Evolutionary conservation across 2,329 filamentous ascomycete species (phyloP), one percentile per base, ranked within the genome.

Genomic region (Trichoderma brevicompactum): DNA sequence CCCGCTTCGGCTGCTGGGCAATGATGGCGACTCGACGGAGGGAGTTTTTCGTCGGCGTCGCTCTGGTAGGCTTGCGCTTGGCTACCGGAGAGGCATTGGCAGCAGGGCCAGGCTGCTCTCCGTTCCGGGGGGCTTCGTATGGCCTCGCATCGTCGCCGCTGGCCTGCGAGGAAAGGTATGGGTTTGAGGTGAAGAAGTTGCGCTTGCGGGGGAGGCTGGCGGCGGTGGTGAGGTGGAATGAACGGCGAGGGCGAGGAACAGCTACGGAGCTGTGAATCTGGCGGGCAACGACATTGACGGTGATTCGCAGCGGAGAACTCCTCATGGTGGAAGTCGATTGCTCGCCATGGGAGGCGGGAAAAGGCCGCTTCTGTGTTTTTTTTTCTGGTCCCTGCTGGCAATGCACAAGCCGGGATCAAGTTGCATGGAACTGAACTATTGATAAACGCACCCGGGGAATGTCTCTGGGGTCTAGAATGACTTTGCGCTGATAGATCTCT

Each of bases 21-120:
- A 95, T 92, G 17, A 92, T 90, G 38, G 94, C 92, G 12, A 96
- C 92, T 66, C 93, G 86, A 64, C 94, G 88, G 38, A 97, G 81
- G 2, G 92, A 95, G 68, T 89, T 90, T 70, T 92, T 91, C 50
- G 86, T 77, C 3, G 79, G 79, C 3, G 79, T 75, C 1, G 79
- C 72, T 46, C 83, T 77, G 3, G 78, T 77, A 7, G 79, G 77
- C 65, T 84, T 84, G 65, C 82, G 79, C 71, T 84, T 84, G 56
- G 76, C 67, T 23, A 72, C 36, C 1, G 72, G 54, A n/a, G 59
- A 62, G 38, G 58, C 46, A 43, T 41, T 43, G 48, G 23, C 41
- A 23, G 71, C 53, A 19, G 64, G 28, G 60, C 41, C 6, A 38
- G 48, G 28, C 15, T 66, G 44, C 9, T 70, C 54, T 5, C 74